Conservation (phyloP, 805 yeast genomes). For the Yarrowia sp. region DNA sequence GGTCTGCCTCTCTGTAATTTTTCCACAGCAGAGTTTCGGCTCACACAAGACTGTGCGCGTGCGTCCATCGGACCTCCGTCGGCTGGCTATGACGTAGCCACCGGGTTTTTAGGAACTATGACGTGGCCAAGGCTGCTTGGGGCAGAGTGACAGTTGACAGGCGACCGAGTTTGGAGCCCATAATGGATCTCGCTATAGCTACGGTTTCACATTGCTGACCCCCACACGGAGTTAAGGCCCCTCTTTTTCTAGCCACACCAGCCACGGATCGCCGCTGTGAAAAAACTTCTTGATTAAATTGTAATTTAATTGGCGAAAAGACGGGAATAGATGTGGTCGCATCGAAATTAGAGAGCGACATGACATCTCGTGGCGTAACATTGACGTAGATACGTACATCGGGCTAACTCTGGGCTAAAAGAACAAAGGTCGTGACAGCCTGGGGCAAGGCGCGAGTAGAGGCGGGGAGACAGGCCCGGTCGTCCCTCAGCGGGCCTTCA, state of each 20-base stretch:
- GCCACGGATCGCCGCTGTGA: conserved; percentile 5
- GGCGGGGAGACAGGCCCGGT: too few species aligned
- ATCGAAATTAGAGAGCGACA: too few species aligned
- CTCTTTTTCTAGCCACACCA: conserved; percentile 7
- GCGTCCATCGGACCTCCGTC: conserved; percentile 33
- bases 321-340: not conserved
- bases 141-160: too few species aligned
- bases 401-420: not conserved
- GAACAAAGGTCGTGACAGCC: not conserved
- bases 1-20: not conserved
- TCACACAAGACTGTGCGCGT: conserved; percentile 4
- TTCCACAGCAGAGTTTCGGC: conserved; percentile 35
- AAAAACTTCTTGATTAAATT: not conserved
- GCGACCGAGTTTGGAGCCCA: too few species aligned
- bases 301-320: not conserved
- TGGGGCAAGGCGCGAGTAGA: too few species aligned
- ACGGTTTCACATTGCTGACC: not conserved
- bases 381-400: not conserved
- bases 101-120: too few species aligned
- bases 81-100: conserved; percentile 14
- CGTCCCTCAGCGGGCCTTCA: too few species aligned
- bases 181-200: too few species aligned
- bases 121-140: too few species aligned
- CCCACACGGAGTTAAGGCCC: conserved; percentile 23
- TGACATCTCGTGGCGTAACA: not conserved